Evolutionary conservation across 139 green algal genomes (phyloP).

Genomic region (Auxenochlorella pyrenoidosa): DNA sequence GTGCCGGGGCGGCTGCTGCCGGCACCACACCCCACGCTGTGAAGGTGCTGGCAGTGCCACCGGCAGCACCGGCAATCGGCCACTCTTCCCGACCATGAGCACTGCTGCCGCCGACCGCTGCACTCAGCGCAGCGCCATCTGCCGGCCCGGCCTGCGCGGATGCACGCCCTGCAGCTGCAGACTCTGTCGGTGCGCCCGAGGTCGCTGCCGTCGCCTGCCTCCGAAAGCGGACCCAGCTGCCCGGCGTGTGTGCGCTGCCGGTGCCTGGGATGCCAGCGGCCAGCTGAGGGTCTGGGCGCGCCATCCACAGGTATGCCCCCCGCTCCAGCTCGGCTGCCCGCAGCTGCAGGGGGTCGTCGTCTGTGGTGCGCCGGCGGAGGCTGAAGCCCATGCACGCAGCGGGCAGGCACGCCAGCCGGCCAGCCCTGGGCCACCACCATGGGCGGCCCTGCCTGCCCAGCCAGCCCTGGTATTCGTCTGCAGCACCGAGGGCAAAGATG

Average conservation of each 20-base stretch:
- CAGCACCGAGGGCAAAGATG: not conserved
- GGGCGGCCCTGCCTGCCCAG: not conserved
- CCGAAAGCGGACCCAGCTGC: not conserved
- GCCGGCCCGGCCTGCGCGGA: no score
- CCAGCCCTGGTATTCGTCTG: conserved; percentile 18
- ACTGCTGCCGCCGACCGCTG: not conserved
- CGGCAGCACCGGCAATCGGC: no score
- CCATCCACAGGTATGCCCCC: conserved; percentile 12
- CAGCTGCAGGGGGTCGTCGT: not conserved
- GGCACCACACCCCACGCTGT: not conserved
- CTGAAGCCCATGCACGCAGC: not conserved
- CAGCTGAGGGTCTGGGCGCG: not conserved
- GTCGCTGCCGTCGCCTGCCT: not conserved
- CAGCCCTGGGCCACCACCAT: not conserved
- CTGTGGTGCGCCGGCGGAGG: not conserved
- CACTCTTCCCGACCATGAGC: no score
- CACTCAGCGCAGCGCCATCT: not conserved
- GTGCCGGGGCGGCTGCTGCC: not conserved
- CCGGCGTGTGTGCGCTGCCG: not conserved
- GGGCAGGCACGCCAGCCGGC: not conserved
- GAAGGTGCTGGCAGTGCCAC: no score
- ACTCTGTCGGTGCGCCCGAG: not conserved
- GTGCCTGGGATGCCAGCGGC: not conserved
- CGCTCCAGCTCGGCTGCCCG: not conserved
- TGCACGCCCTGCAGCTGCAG: not conserved